Evolutionary conservation across 148 eudicot species (phyloP).

Genomic region (Rhododendron ferrugineum): DNA sequence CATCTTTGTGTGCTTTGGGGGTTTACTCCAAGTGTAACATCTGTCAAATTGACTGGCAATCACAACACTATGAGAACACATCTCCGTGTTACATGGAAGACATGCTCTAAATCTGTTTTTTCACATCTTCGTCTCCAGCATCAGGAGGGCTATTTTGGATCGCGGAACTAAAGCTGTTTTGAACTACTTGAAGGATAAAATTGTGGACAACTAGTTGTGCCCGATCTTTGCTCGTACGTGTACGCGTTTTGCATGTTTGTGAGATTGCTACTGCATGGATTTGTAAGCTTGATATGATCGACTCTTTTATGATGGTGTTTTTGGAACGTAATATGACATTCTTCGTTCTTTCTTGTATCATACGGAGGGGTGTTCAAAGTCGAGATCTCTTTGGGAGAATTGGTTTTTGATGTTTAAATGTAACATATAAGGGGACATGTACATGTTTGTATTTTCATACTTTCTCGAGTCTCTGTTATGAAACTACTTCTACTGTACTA

Average conservation of each 20-base stretch:
- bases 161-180: slow-evolving; percentile 88
- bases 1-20: not conserved
- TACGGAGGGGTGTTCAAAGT: not conserved
- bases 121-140: slow-evolving; percentile 41
- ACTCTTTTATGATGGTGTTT: not conserved
- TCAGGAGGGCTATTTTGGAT: slow-evolving; percentile 84
- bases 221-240: not conserved
- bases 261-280: not conserved
- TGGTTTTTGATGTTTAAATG: not conserved
- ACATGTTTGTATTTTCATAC: not conserved
- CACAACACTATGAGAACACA: not conserved
- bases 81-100: not conserved
- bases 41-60: not conserved
- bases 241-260: too few relatives aligned
- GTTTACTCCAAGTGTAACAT: not conserved
- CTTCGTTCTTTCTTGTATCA: not conserved
- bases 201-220: slow-evolving; percentile 19
- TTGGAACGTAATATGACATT: not conserved
- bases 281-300: not conserved
- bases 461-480: not conserved
- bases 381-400: not conserved
- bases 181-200: slow-evolving; percentile 70
- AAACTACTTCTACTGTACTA: not conserved
- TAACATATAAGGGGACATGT: not conserved
- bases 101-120: not conserved